phyloP scores from a whole-genome alignment of 2,329 filamentous ascomycete species.

The Pseudonectria buxi region DNA sequence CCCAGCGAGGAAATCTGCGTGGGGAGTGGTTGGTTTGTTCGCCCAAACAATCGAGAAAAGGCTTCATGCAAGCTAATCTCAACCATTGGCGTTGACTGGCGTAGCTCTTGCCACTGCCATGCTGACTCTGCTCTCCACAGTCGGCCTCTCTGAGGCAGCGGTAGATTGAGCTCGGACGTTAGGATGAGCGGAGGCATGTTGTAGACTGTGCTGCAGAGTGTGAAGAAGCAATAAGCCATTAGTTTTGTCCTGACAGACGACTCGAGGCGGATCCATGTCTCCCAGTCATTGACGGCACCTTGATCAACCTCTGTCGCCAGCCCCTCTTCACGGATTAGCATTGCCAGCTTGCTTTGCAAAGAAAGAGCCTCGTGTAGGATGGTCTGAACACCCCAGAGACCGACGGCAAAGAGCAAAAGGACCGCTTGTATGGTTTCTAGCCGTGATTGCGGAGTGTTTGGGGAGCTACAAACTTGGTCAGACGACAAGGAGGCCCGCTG shows the following conservation, averaged over 20 bases:
- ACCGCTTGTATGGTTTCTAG: constrained; percentile 61
- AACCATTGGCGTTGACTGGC: constrained; percentile 42
- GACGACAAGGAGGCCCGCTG: too few species aligned
- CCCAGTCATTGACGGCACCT: constrained; percentile 45
- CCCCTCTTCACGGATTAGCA: constrained; percentile 53
- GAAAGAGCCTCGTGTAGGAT: constrained; percentile 55
- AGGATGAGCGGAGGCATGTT: constrained; percentile 52
- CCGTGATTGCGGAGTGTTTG: constrained; percentile 52
- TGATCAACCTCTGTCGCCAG: constrained; percentile 42
- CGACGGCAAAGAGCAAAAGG: constrained; percentile 52
- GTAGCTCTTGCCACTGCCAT: constrained; percentile 55
- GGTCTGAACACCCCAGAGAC: constrained; percentile 54
- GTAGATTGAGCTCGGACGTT: constrained; percentile 53
- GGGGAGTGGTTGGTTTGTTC: constrained; percentile 41
- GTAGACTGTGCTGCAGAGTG: constrained; percentile 55
- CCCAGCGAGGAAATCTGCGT: constrained; percentile 53
- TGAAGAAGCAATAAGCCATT: constrained; percentile 56
- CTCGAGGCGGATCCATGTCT: constrained; percentile 53
- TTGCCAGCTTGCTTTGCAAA: constrained; percentile 51
- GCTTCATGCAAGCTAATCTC: constrained; percentile 52
- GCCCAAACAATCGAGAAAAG: constrained; percentile 47
- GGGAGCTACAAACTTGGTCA: constrained; percentile 34
- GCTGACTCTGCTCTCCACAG: constrained; percentile 51
- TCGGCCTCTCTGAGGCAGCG: constrained; percentile 46
- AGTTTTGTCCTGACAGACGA: constrained; percentile 52